These are phyloP conservation scores for Angomonas deanei DNA, from an alignment of 208 protist genomes.

Conservation along the genomic window DNA sequence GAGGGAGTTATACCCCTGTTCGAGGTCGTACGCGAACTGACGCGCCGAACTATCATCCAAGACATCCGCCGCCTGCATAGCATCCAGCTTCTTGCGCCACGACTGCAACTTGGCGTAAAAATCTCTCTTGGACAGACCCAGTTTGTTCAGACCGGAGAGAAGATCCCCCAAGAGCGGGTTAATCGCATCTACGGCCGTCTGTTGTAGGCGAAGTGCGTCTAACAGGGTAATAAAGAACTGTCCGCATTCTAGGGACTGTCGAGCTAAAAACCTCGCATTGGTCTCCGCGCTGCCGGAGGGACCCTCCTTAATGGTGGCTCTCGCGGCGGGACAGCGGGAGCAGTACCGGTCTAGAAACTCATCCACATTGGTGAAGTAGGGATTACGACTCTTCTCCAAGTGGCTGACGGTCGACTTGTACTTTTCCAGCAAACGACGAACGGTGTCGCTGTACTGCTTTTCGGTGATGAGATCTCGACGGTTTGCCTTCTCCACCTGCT, in stretches of 20 bases:
- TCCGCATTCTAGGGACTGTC: conserved; percentile 79
- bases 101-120: conserved; percentile 47
- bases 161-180: conserved; percentile 90
- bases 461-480: conserved; percentile 86
- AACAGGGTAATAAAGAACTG: conserved; percentile 94
- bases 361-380: conserved; percentile 80
- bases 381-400: conserved; percentile 54
- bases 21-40: conserved; percentile 90
- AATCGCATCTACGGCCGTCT: conserved; percentile 88
- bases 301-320: conserved; percentile 53
- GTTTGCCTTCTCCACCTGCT: conserved; percentile 94
- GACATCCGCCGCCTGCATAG: conserved; percentile 89
- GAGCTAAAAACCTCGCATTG: conserved; percentile 40
- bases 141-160: conserved; percentile 45
- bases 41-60: conserved; percentile 71
- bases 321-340: conserved; percentile 53
- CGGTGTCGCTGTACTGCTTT: conserved; percentile 78
- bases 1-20: conserved; percentile 79
- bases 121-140: conserved; percentile 39
- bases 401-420: conserved; percentile 88
- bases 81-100: conserved; percentile 78
- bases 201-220: conserved; percentile 86
- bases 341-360: conserved; percentile 91
- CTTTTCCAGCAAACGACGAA: conserved; percentile 92
- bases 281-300: conserved; percentile 38